phyloP scores from a whole-genome alignment of 331 rosid species.

The Erythrophleum ivorense region DNA sequence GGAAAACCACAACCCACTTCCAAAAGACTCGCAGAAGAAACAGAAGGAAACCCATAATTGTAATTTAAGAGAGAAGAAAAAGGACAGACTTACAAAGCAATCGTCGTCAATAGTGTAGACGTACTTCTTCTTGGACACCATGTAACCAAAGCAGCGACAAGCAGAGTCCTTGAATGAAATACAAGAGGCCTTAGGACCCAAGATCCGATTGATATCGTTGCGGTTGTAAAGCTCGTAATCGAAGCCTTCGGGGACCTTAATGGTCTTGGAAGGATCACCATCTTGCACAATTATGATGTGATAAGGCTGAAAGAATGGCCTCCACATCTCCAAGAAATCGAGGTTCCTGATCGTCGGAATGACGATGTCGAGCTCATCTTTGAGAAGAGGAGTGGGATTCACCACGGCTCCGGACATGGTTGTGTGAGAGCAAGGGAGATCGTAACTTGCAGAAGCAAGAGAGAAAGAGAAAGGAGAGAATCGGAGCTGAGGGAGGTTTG shows the following conservation, averaged over 20 bases:
- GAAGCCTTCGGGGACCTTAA: constrained; percentile 63
- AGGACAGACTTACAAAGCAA: constrained; percentile 58
- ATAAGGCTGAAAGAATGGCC: constrained; percentile 57
- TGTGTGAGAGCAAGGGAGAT: neutral
- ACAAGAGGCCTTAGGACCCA: constrained; percentile 59
- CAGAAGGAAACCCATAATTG: neutral
- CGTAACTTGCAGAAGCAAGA: neutral
- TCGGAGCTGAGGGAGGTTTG: neutral
- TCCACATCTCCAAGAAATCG: constrained; percentile 66
- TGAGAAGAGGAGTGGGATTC: constrained; percentile 43
- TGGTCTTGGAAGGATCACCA: constrained; percentile 61
- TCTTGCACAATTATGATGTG: constrained; percentile 69
- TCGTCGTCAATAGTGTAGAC: constrained; percentile 73
- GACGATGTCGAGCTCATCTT: constrained; percentile 67
- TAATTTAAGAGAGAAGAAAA: neutral
- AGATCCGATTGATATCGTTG: constrained; percentile 51
- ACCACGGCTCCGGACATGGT: constrained; percentile 31
- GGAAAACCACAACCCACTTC: neutral
- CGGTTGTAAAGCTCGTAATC: constrained; percentile 60
- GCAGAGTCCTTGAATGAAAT: constrained; percentile 75
- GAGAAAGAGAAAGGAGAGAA: neutral
- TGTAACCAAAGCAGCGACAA: constrained; percentile 65
- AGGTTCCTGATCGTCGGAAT: constrained; percentile 69
- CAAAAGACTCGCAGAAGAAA: constrained; percentile 12
- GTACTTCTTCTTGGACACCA: constrained; percentile 67